Base-by-base conservation (phyloP, 139 green algal species). In the Chlamydomonas sp. region DNA sequence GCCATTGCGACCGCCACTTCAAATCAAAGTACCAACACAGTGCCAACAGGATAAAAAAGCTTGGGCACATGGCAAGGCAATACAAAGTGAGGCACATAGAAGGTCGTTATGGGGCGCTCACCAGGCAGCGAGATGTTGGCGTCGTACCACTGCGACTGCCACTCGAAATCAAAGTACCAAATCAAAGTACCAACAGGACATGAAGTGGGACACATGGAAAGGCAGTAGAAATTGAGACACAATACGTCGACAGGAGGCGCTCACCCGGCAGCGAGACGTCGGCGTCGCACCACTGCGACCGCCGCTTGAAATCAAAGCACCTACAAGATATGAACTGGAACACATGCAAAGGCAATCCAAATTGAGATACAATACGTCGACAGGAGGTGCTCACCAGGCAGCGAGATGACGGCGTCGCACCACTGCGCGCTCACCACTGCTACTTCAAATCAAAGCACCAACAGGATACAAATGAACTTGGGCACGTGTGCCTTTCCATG, bases 351-450 rank as follows among this genome's bases (percentile, higher is more conserved):
- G 24, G 24, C 4, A 59, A 34, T 5, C 29, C 3, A 36, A 5
- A 22, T n/a, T n/a, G n/a, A n/a, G n/a, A n/a, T n/a, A n/a, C n/a
- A n/a, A n/a, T n/a, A 54, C 43, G 3, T n/a, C n/a, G n/a, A n/a
- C n/a, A n/a, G n/a, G n/a, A n/a, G n/a, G n/a, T 43, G 26, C 62
- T 29, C 48, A 81, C 76, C 43, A 3, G 91, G 91, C 3, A 97
- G 71, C 1, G 86, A 91, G 59, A 97, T 80, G 72, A 94, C 95
- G 61, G 84, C 91, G 74, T 97, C 91, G 71, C 96, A 97, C 89
- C 87, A 95, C 79, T 96, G 89, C 13, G 43, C 92, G 6, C 74
- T 70, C 93, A 97, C 97, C 35, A 13, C 43, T n/a, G n/a, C n/a
- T n/a, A n/a, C n/a, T n/a, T n/a, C 16, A 36, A 6, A 65, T 6